Evolutionary conservation across 768 basidiomycete genomes (phyloP), one percentile per base, ranked within the genome.

Genomic region (Panaeolus papilionaceus): DNA sequence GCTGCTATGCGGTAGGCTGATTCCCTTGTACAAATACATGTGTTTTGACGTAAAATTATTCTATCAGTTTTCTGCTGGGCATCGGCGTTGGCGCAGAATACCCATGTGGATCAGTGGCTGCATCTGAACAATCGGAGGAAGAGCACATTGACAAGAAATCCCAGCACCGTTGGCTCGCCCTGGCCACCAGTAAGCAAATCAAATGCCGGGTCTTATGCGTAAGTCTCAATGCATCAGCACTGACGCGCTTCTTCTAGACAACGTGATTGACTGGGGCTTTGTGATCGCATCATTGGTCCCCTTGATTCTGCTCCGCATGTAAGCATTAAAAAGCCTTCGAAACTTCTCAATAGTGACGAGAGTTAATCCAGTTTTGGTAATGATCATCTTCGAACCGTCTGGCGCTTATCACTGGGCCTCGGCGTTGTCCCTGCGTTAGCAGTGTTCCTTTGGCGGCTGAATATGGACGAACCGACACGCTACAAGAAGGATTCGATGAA

Each of bases 71-170:
- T 82, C 77, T 98, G 1, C 83, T 96, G 54, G 96, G 96, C 40
- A 91, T 96, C 64, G 95, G 95, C 26, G 85, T 95, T 0, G 93
- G 94, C 4, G 93, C 92, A 4, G 93, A 94, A 76, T 96, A 96
- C 71, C 96, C 96, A 7, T 94, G 93, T 69, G 95, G 96, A 28
- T 92, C 91, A 0, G 93, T 95, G 14, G 92, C 94, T 4, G 92
- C 91, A 6, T 91, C 93, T 1, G 96, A 98, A 74, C 93, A 95
- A 73, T 92, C 94, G 2, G 96, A 98, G 76, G 92, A 93, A 76
- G 83, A 87, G 10, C 88, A 86, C 10, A 91, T 97, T 72, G 83
- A 77, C 71, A 94, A 93, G 79, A 89, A 89, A 64, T 86, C 92
- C 4, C 96, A 95, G 73, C 92, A 96, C 76, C 81, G 90, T 63